phyloP scores from a whole-genome alignment of 768 basidiomycete genomes.

The Dendrothele bispora region DNA sequence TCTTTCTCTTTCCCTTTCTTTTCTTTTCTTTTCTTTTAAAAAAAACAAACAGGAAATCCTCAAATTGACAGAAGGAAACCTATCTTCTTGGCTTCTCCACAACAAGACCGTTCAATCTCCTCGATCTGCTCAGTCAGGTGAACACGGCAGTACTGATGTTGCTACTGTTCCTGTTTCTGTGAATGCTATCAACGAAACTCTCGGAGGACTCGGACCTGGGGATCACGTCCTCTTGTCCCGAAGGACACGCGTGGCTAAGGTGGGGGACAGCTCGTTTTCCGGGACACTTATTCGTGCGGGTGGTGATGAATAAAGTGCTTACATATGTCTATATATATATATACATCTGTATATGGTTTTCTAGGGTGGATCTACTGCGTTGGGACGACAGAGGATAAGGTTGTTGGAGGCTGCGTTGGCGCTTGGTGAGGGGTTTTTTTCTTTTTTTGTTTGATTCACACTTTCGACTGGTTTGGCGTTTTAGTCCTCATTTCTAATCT shows the following conservation, averaged over 20 bases:
- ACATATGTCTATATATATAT: conserved; percentile 19
- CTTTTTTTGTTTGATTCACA: conserved; percentile 3
- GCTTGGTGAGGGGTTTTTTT: conserved; percentile 46
- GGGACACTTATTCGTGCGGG: no score
- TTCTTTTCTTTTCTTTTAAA: no score
- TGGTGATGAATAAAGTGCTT: no score
- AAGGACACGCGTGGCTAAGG: conserved; percentile 53
- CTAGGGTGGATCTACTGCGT: conserved; percentile 83
- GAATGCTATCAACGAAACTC: no score
- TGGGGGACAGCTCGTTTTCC: conserved; percentile 25
- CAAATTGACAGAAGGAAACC: conserved; percentile 44
- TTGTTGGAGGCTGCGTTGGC: conserved; percentile 66
- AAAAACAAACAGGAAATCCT: conserved; percentile 61
- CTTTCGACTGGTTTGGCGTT: conserved; percentile 11
- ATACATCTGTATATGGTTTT: conserved; percentile 11
- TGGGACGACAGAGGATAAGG: conserved; percentile 70
- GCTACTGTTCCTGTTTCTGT: conserved; percentile 44
- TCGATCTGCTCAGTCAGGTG: conserved; percentile 16
- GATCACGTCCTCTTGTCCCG: conserved; percentile 60
- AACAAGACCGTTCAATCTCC: conserved; percentile 27
- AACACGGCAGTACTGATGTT: conserved; percentile 34
- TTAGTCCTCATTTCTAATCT: no score
- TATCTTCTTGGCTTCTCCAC: conserved; percentile 45
- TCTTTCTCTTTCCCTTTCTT: not conserved
- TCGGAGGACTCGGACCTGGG: no score